These are phyloP conservation scores for Juglanconis juglandina DNA, from an alignment of 2,329 filamentous ascomycete genomes.

Conservation along the genomic window DNA sequence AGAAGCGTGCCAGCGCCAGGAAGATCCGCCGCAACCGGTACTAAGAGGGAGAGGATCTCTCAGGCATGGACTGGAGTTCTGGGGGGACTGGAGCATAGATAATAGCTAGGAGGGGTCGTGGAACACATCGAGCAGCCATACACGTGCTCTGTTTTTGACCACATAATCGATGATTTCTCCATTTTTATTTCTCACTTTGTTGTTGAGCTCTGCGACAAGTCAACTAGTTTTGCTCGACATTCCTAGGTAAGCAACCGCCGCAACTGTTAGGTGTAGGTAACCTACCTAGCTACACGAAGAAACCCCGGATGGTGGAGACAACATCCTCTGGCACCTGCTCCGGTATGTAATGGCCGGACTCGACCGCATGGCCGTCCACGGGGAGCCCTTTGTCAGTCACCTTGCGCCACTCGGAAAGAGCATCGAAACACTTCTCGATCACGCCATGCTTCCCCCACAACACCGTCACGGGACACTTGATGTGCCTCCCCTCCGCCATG, in stretches of 20 bases:
- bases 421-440: constrained; percentile 48
- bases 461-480: constrained; percentile 44
- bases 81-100: background rate
- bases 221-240: too few relatives aligned
- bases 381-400: constrained; percentile 34
- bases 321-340: constrained; percentile 50
- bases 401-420: constrained; percentile 47
- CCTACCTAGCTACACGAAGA: constrained; percentile 22
- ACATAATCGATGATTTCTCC: too few relatives aligned
- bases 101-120: background rate
- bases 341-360: constrained; percentile 47
- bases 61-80: background rate
- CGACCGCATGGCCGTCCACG: constrained; percentile 40
- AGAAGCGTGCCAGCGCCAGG: background rate
- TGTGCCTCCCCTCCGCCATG: constrained; percentile 37
- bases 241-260: too few relatives aligned
- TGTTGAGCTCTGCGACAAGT: too few relatives aligned
- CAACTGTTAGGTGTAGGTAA: background rate
- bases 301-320: constrained; percentile 37
- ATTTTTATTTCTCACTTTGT: too few relatives aligned
- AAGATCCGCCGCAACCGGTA: constrained; percentile 7
- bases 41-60: background rate
- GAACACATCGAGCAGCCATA: too few relatives aligned
- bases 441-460: constrained; percentile 48
- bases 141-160: too few relatives aligned